Percentiles rank a stretch among this genome's conserved stretches.
These are phyloP conservation scores for Serendipita sp. DNA, from an alignment of 768 basidiomycete genomes.

Conservation along the genomic window DNA sequence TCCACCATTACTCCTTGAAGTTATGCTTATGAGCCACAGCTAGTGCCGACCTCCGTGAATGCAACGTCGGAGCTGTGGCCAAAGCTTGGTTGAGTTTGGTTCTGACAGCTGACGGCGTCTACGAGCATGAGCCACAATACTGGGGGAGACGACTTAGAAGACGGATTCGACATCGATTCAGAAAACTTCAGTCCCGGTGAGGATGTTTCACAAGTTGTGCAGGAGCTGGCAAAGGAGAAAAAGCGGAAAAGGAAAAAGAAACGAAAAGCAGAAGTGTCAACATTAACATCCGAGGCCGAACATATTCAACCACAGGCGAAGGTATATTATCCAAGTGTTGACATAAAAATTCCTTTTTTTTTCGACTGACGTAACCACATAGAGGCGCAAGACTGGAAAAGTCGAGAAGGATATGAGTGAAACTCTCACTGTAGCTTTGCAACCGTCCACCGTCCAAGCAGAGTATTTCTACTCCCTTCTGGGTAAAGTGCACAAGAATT, in stretches of 20 bases:
- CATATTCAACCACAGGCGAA: too few species aligned
- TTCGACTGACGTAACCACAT: constrained; percentile 35
- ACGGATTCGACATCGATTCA: constrained; percentile 42
- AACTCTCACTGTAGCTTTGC: constrained; percentile 34
- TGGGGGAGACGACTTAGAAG: constrained; percentile 65
- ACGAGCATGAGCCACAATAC: constrained; percentile 20
- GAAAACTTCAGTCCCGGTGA: constrained; percentile 23
- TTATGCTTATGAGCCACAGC: too few species aligned
- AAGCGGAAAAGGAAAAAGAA: constrained; percentile 57
- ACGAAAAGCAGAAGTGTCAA: constrained; percentile 28
- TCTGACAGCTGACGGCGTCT: background rate
- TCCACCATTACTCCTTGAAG: background rate
- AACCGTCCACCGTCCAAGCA: constrained; percentile 39
- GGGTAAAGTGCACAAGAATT: constrained; percentile 46
- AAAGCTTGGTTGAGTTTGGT: background rate
- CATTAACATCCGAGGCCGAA: background rate
- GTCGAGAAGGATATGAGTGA: constrained; percentile 19
- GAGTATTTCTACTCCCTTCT: constrained; percentile 52
- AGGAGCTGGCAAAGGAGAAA: constrained; percentile 14
- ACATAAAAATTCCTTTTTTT: constrained; percentile 4
- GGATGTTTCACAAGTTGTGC: constrained; percentile 15
- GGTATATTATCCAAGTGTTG: too few species aligned
- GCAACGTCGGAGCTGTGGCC: background rate
- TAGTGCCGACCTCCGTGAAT: background rate
- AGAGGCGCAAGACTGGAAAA: constrained; percentile 18